Conservation (phyloP, 805 yeast species). For the Scheffersomyces coipomensis region DNA sequence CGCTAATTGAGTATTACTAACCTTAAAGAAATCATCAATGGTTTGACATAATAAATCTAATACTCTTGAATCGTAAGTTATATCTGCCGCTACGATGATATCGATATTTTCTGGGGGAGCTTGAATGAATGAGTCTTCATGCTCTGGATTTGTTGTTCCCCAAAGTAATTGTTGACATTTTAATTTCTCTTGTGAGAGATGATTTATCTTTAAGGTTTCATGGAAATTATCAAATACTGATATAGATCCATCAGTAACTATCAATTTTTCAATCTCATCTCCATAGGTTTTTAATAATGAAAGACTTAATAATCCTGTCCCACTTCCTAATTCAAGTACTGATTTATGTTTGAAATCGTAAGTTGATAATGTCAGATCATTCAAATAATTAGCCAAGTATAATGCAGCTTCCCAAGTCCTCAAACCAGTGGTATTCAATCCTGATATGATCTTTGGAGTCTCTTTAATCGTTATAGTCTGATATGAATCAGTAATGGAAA, state of each 20-base stretch:
- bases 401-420: conserved; percentile 95
- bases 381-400: conserved; percentile 55
- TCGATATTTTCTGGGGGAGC: conserved; percentile 31
- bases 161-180: conserved; percentile 42
- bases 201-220: conserved; percentile 47
- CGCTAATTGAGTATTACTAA: conserved; percentile 26
- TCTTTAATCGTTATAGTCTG: conserved; percentile 44
- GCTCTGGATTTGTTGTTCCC: conserved; percentile 45
- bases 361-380: conserved; percentile 4
- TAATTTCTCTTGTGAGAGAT: neutral
- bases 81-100: conserved; percentile 78
- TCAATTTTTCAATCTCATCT: conserved; percentile 22
- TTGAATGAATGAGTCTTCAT: conserved; percentile 29
- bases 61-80: conserved; percentile 72
- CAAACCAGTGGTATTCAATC: conserved; percentile 81
- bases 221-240: conserved; percentile 48
- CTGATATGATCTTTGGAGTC: conserved; percentile 63
- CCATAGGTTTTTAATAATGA: conserved; percentile 29
- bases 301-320: conserved; percentile 80
- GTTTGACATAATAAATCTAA: conserved; percentile 56
- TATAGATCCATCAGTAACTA: conserved; percentile 69
- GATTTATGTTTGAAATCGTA: conserved; percentile 18
- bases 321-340: conserved; percentile 80
- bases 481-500: no score
- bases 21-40: conserved; percentile 35